Percentiles rank a stretch among this genome's conserved stretches.
These are phyloP conservation scores for Gaertneriomyces sp. DNA, from an alignment of 192 early-diverging fungal genomes.

Conservation along the genomic window DNA sequence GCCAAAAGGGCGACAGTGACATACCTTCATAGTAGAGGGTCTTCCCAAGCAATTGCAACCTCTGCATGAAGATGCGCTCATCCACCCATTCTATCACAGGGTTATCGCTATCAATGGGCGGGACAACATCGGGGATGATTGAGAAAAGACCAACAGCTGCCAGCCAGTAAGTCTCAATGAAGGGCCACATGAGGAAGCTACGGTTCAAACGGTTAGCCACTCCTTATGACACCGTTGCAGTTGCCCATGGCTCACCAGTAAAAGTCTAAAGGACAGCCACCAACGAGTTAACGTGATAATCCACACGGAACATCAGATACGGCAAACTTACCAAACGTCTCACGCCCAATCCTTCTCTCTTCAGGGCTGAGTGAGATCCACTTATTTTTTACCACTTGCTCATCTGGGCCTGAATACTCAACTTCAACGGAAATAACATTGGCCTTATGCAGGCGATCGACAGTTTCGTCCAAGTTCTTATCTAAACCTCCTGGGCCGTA, in stretches of 20 bases:
- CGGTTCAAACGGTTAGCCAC: constrained; percentile 53
- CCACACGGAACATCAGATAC: neutral
- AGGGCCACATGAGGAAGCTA: constrained; percentile 85
- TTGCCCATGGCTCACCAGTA: neutral
- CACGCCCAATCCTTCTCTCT: constrained; percentile 46
- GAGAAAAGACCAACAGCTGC: constrained; percentile 57
- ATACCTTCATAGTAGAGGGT: constrained; percentile 79
- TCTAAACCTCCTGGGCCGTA: constrained; percentile 71
- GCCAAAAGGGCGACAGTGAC: neutral
- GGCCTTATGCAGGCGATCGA: constrained; percentile 50
- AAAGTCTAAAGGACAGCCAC: neutral
- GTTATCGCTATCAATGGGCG: neutral
- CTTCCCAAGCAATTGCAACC: constrained; percentile 73
- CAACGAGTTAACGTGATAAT: no score
- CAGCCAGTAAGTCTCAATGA: constrained; percentile 84
- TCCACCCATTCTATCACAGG: constrained; percentile 60
- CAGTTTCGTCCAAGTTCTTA: constrained; percentile 58
- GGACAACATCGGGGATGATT: constrained; percentile 29
- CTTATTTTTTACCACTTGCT: neutral
- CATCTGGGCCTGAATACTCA: constrained; percentile 15
- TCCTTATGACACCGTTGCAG: no score
- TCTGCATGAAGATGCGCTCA: constrained; percentile 64
- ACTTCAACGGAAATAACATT: constrained; percentile 43
- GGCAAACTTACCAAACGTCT: constrained; percentile 45
- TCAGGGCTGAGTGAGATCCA: constrained; percentile 43